Evolutionary conservation across 805 yeast genomes (phyloP), one percentile per base, ranked within the genome.

Genomic region (Candida awuae): DNA sequence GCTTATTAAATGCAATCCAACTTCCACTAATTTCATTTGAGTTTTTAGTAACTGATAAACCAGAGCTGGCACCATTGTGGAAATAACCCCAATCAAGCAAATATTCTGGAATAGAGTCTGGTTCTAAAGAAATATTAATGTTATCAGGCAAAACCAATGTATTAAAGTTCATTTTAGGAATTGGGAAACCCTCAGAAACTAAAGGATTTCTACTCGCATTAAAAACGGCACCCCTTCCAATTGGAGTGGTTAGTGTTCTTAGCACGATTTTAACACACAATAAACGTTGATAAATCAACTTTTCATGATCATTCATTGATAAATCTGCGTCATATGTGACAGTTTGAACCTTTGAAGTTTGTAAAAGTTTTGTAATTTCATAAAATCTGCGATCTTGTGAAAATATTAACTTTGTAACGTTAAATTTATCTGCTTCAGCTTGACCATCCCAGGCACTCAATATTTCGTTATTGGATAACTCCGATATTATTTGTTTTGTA

Each of bases 61-160:
- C 98, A 1, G 90, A 71, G 3, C 95, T 78, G 0, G 79, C 94
- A 13, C 98, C 98, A 50, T 84, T 84, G 50, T 90, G 96, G 55
- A 92, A 92, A 45, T 76, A 74, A 0, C 94, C 95, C 96, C 96
- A 87, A 29, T 75, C 74, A 27, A 71, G 55, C 3, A 69, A 59
- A 12, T 63, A 68, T 2, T 66, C 61, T n/a, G 71, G 67, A 9
- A 84, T 50, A 0, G 68, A 45, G 3, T 72, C 76, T 35, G 70
- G 73, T 5, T 79, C 80, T 2, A 78, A 58, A 2, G 79, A 65
- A 2, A 85, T 73, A 16, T 76, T 82, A 2, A 80, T 70, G 40
- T 68, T 64, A 32, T 69, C 71, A 0, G 96, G 94, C 13, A 73
- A 60, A 30, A 87, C 72, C 15, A 73, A 48, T 0, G 85, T 71